Evolutionary conservation across 257 asterid genomes (phyloP), one percentile per base, ranked within the genome.

Genomic region (Nicotiana knightiana): DNA sequence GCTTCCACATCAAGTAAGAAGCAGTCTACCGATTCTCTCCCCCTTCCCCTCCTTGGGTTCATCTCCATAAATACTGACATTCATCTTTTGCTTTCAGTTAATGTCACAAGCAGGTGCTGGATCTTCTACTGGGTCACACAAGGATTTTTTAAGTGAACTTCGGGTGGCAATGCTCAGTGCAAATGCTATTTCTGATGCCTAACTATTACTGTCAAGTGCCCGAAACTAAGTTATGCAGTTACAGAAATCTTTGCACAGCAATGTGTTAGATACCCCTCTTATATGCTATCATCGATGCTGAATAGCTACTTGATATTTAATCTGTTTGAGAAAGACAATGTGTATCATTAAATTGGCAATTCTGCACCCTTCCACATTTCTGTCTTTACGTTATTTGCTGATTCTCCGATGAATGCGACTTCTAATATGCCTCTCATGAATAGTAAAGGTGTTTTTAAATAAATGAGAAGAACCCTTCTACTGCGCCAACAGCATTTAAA

Each of bases 1-100:
- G 78, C 97, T 93, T 87, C 99, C 97, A 16, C 99, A 91, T 88
- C 79, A 84, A 97, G 98, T 96, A 87, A 81, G 85, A 48, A 4
- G 58, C 37, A 2, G 43, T 73, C 16, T 7, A 24, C 63, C 15
- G 12, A 54, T 43, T 7, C 26, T 51, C 46, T 28, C 54, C 62
- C 62, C n/a, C 37, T 51, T 24, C 62, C 62, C 73, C 63, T 32
- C 6, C 13, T 18, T 57, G 12, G 61, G 24, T n/a, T 21, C 16
- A 13, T 26, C 77, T 43, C 68, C 79, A 17, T 51, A 63, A 64
- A 48, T 73, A 13, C 82, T n/a, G 65, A 70, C 66, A 70, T 57
- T 46, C 26, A 51, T 37, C 82, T 81, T 54, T 81, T 76, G 81
- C 80, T 48, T 87, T 67, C 92, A 89, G 97, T 81, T 90, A 86